phyloP scores from a whole-genome alignment of 2,329 filamentous ascomycete genomes.

The Ascochyta viciae-villosae region DNA sequence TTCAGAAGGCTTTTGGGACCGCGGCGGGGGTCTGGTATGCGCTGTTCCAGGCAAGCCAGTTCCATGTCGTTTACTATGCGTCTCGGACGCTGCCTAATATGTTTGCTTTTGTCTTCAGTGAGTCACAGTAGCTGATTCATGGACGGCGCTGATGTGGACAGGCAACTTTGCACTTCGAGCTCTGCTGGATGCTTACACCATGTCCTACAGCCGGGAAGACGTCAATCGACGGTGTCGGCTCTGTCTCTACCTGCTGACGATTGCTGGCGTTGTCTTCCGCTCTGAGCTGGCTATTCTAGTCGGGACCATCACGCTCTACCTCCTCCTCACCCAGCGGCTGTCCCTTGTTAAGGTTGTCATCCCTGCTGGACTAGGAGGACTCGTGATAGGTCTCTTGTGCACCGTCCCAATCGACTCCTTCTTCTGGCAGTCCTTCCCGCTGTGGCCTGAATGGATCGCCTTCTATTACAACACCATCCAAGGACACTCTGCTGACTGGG shows the following conservation, averaged over 20 bases:
- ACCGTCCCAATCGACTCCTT: conserved; percentile 85
- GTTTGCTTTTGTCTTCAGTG: conserved; percentile 90
- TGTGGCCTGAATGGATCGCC: conserved; percentile 90
- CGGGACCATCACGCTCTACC: conserved; percentile 68
- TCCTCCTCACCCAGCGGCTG: conserved; percentile 65
- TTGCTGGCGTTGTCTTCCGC: conserved; percentile 84
- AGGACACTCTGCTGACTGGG: conserved; percentile 86
- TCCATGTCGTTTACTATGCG: conserved; percentile 92
- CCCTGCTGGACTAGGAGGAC: conserved; percentile 69
- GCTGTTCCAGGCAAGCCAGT: conserved; percentile 80
- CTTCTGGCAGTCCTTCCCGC: conserved; percentile 79
- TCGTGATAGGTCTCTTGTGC: conserved; percentile 68
- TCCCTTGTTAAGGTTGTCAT: conserved; percentile 66
- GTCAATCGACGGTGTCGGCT: conserved; percentile 63
- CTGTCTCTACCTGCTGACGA: conserved; percentile 76
- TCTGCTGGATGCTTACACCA: conserved; percentile 57
- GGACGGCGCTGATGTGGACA: conserved; percentile 39
- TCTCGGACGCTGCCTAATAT: conserved; percentile 93
- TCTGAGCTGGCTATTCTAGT: conserved; percentile 87
- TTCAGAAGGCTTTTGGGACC: conserved; percentile 72
- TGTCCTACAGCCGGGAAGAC: conserved; percentile 43
- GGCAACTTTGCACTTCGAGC: conserved; percentile 69
- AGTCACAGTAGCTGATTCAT: conserved; percentile 43
- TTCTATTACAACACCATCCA: conserved; percentile 92
- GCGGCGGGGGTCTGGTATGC: conserved; percentile 79